Evolutionary conservation across 257 asterid genomes (phyloP).

Genomic region (Phtheirospermum japonicum): DNA sequence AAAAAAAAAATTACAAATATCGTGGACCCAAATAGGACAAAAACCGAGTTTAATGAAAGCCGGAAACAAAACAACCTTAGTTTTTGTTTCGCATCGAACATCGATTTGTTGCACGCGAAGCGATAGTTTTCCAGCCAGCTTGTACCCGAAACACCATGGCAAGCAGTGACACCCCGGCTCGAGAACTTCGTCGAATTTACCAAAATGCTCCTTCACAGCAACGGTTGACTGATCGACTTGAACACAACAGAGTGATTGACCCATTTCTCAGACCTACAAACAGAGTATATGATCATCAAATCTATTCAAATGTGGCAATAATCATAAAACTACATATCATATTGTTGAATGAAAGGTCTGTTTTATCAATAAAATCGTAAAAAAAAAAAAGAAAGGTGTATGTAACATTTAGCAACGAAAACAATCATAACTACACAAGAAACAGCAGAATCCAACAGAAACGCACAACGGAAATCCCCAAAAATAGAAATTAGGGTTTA

Average conservation of each 20-base stretch:
- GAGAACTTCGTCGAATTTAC: constrained; percentile 28
- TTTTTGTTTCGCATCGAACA: constrained; percentile 41
- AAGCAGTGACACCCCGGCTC: constrained; percentile 38
- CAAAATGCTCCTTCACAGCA: constrained; percentile 37
- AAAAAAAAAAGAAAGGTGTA: not conserved
- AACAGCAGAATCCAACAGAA: not conserved
- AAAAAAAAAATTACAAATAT: too few relatives aligned
- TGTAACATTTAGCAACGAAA: too few relatives aligned
- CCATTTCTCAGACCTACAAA: constrained; percentile 32
- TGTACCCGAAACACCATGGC: constrained; percentile 37
- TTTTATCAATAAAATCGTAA: not conserved
- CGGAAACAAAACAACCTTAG: constrained; percentile 24
- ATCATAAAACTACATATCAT: too few relatives aligned
- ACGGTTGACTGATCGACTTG: constrained; percentile 38
- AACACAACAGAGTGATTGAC: constrained; percentile 33
- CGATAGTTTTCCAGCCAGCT: constrained; percentile 30
- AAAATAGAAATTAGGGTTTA: constrained; percentile 12
- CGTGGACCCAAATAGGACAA: too few relatives aligned
- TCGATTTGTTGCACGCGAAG: constrained; percentile 41
- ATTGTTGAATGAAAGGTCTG: not conserved
- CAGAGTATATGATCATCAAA: not conserved
- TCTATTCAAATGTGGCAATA: not conserved
- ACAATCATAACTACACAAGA: not conserved
- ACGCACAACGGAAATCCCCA: not conserved
- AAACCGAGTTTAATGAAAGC: too few relatives aligned